Evolutionary conservation across 805 yeast species (phyloP), one percentile per base, ranked within the genome.

Genomic region (Teunomyces funiuensis): DNA sequence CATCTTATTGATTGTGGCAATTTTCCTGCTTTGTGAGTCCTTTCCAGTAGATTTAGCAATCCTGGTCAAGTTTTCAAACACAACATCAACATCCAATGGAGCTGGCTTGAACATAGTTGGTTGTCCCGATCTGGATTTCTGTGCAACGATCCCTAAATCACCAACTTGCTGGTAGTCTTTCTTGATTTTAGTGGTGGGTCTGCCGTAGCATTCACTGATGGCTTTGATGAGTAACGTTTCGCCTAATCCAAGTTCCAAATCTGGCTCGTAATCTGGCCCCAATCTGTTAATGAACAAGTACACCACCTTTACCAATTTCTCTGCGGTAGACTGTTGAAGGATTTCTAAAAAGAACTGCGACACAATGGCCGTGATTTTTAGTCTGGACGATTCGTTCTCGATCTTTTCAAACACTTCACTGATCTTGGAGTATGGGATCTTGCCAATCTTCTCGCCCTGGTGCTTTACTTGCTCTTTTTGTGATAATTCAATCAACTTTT

Each of bases 251-350:
- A 93, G 70, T 57, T 93, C 99, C 43, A 91, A 67, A 22, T 95
- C 97, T 2, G 75, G 73, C 57, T 88, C 96, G 57, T 93, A 93
- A 60, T 93, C 99, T 0, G 99, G 99, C 0, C 97, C 97, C 7
- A 90, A 66, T 46, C 91, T 71, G 59, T 91, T 91, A 58, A 91
- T 89, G 64, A 86, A 85, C 13, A 93, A 73, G 53, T 91, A 93
- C 1, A 90, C 85, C 1, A 88, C 81, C 41, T 78, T 80, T 5
- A 87, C 73, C 40, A 93, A 64, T 33, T 79, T 72, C n/a, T 63
- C 67, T 5, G 64, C 61, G 2, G 60, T 45, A 22, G 63, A 52
- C 33, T 75, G 69, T 19, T 73, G 60, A 40, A 93, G 66, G 0
- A 88, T 81, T 30, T 78, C 76, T 9, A 75, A 63, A 58, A 86